Conservation (phyloP, 495 filamentous ascomycete genomes). For the Chaetomium fimeti region DNA sequence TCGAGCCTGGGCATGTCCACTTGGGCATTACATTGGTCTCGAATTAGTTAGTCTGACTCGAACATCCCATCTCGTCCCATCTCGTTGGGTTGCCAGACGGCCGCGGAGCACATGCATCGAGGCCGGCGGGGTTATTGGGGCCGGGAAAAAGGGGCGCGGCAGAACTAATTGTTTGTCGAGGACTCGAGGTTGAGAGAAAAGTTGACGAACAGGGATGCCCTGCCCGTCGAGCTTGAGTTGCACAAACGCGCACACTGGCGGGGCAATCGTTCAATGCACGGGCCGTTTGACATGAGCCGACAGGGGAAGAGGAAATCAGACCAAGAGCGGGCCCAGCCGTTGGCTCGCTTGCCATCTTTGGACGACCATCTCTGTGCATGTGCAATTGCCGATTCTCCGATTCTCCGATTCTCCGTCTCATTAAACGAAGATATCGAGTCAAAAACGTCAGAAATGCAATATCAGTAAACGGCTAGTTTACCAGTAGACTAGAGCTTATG, state of each 20-base stretch:
- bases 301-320: neutral
- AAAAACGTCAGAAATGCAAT: too few species aligned
- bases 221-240: neutral
- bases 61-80: too few species aligned
- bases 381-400: constrained; percentile 6
- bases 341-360: neutral
- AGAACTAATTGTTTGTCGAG: neutral
- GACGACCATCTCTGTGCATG: too few species aligned
- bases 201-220: neutral
- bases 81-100: neutral
- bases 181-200: neutral
- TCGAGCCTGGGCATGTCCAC: too few species aligned
- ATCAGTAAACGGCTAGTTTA: too few species aligned
- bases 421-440: too few species aligned
- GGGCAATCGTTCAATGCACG: neutral
- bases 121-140: neutral
- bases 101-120: neutral
- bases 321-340: constrained; percentile 5
- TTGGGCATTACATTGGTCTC: constrained; percentile 15
- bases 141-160: neutral
- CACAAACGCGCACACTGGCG: neutral
- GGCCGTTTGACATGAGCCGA: too few species aligned
- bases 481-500: too few species aligned
- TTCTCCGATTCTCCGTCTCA: too few species aligned
- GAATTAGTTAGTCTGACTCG: neutral